These are phyloP conservation scores for Phytophthora rubi DNA, from an alignment of 352 stramenopile genomes.

Conservation along the genomic window DNA sequence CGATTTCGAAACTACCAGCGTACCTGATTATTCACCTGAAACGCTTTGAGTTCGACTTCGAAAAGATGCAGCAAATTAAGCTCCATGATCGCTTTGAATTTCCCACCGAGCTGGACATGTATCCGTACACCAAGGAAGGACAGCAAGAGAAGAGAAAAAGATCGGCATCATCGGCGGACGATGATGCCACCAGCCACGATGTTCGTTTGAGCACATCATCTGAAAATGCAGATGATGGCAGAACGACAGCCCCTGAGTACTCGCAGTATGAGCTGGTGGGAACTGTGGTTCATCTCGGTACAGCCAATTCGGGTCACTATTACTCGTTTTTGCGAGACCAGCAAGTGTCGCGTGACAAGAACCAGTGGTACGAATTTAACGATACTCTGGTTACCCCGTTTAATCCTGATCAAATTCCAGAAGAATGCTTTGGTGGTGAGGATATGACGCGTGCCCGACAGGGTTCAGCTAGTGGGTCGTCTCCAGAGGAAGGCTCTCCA, in stretches of 20 bases:
- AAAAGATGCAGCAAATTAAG: constrained; percentile 94
- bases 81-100: constrained; percentile 96
- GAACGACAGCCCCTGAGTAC: constrained; percentile 71
- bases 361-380: constrained; percentile 89
- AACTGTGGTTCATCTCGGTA: constrained; percentile 90
- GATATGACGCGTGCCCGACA: constrained; percentile 36
- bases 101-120: constrained; percentile 89
- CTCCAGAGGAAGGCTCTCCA: constrained; percentile 25
- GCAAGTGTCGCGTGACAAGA: constrained; percentile 35
- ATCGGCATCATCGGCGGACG: constrained; percentile 29
- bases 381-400: constrained; percentile 86
- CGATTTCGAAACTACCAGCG: constrained; percentile 87
- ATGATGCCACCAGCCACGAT: constrained; percentile 27
- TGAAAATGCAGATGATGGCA: constrained; percentile 25
- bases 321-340: constrained; percentile 89
- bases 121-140: constrained; percentile 88
- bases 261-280: constrained; percentile 88
- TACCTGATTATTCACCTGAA: constrained; percentile 95
- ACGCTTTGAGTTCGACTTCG: constrained; percentile 96
- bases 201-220: constrained; percentile 37
- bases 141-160: constrained; percentile 68
- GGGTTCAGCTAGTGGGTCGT: constrained; percentile 22
- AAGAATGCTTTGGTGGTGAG: constrained; percentile 77
- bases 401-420: constrained; percentile 66
- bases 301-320: constrained; percentile 89